Base-by-base conservation (phyloP, 2,329 filamentous ascomycete species). In the Colletotrichum sublineola region DNA sequence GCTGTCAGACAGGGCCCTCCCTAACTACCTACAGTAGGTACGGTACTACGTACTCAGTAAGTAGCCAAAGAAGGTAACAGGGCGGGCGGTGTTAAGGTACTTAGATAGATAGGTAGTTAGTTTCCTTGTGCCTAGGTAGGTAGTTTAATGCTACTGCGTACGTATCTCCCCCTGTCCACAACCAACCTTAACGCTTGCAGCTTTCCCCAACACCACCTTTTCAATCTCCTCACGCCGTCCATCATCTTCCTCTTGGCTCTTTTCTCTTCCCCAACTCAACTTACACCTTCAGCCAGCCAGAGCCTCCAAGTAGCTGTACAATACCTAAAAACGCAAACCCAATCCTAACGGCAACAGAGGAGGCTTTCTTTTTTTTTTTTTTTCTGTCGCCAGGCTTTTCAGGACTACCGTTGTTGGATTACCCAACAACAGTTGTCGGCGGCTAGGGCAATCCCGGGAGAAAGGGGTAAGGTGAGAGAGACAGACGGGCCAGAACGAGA, bases 141-240 rank as follows among this genome's bases (percentile, higher is more conserved):
- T 24, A 24, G 24, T 24, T 24, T 24, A 24, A 24, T 24, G 24
- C 24, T 24, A 24, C 24, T 24, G 24, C 24, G 24, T 24, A 24
- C 24, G 24, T 24, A 24, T 24, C 24, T 24, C 24, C 24, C 24
- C 24, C 24, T 42, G 40, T 42, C 14, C 6, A 36, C 11, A 44
- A 18, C n/a, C 33, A 29, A 24, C 24, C 42, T 46, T 56, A 44
- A 31, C 64, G 68, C 68, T 68, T 71, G 42, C 64, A 71, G 46
- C 64, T 71, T 57, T 52, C 68, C 42, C 40, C 68, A 50, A n/a
- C 55, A n/a, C 7, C 15, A 18, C 3, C 24, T 24, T 24, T 24
- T 7, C 42, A 15, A 18, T 44, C 42, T 44, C 42, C 38, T 62
- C 63, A 62, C 61, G 50, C 33, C 20, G 33, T 58, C 42, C 42